These are phyloP conservation scores for Singerocomus inundabilis DNA, from an alignment of 1,284 basidiomycete species.

Conservation along the genomic window DNA sequence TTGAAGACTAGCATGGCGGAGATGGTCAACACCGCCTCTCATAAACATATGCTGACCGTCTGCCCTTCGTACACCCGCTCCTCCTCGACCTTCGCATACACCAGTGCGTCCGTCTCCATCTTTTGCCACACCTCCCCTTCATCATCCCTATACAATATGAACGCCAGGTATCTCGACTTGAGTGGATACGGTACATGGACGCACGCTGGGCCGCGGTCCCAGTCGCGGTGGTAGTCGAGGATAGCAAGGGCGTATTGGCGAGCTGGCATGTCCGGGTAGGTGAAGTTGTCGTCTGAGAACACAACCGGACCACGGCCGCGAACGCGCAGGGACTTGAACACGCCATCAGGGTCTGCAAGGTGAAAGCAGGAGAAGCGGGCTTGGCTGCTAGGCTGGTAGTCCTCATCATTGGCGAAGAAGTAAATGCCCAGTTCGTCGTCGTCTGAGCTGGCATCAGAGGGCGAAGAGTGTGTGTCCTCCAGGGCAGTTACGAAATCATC, in stretches of 20 bases:
- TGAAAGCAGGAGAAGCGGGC: conserved; percentile 2
- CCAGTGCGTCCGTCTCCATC: conserved; percentile 2
- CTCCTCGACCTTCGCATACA: conserved; percentile 4
- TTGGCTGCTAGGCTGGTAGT: neutral
- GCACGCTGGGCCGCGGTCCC: conserved; percentile 2
- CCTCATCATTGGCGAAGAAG: conserved; percentile 5
- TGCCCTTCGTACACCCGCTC: conserved; percentile 1
- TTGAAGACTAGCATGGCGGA: too few relatives aligned
- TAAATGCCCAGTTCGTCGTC: neutral
- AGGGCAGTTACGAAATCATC: neutral
- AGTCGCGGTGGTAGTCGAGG: conserved; percentile 13
- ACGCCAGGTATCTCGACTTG: conserved; percentile 8
- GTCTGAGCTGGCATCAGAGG: neutral
- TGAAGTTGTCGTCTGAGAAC: neutral
- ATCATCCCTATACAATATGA: conserved; percentile 7
- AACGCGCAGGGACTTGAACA: conserved; percentile 6
- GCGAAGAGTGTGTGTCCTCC: neutral
- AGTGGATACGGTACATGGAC: conserved; percentile 4
- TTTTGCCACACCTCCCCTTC: conserved; percentile 8
- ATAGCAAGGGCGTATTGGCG: conserved; percentile 8
- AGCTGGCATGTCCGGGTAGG: neutral
- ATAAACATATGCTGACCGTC: conserved; percentile 4
- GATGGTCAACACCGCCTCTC: neutral
- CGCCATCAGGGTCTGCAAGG: conserved; percentile 1
- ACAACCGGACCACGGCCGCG: conserved; percentile 10